Percentiles rank a stretch among this genome's conserved stretches.
phyloP scores from a whole-genome alignment of 495 filamentous ascomycete genomes.

The Podospora pseudoanserina region DNA sequence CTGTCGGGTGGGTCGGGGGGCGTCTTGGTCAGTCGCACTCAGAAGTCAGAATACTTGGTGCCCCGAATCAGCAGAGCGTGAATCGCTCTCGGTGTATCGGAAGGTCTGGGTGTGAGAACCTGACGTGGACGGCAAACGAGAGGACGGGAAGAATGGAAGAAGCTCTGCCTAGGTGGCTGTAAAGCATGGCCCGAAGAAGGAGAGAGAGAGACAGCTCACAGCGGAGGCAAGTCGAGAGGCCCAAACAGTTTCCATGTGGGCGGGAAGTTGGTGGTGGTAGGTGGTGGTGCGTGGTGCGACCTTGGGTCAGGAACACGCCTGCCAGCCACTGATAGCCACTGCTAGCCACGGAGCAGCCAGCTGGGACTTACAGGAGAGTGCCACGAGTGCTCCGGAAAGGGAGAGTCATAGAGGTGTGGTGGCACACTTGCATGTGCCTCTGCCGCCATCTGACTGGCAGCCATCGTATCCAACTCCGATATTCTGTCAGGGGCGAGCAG shows the following conservation, averaged over 20 bases:
- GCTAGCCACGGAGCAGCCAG: background rate
- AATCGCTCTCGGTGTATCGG: conserved; percentile 7
- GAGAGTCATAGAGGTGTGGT: background rate
- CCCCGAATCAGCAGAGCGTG: conserved; percentile 8
- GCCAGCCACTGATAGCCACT: background rate
- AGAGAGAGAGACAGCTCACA: background rate
- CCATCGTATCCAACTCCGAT: background rate
- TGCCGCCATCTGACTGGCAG: background rate
- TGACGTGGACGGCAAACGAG: conserved; percentile 4
- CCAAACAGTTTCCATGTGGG: background rate
- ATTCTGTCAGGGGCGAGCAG: background rate
- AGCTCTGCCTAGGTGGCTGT: background rate
- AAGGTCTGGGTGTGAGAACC: background rate
- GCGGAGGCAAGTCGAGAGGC: background rate
- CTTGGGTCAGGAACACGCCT: conserved; percentile 9
- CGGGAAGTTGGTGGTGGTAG: background rate
- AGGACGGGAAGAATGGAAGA: background rate
- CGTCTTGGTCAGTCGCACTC: background rate
- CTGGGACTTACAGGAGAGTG: conserved; percentile 1
- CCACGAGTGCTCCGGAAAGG: conserved; percentile 7
- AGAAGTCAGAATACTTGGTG: background rate
- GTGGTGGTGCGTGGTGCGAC: conserved; percentile 1
- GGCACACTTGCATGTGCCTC: background rate
- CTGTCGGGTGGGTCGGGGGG: conserved; percentile 20
- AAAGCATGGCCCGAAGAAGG: background rate